These are phyloP conservation scores for Aspergillus olivimuriae DNA, from an alignment of 495 filamentous ascomycete species.

Conservation along the genomic window DNA sequence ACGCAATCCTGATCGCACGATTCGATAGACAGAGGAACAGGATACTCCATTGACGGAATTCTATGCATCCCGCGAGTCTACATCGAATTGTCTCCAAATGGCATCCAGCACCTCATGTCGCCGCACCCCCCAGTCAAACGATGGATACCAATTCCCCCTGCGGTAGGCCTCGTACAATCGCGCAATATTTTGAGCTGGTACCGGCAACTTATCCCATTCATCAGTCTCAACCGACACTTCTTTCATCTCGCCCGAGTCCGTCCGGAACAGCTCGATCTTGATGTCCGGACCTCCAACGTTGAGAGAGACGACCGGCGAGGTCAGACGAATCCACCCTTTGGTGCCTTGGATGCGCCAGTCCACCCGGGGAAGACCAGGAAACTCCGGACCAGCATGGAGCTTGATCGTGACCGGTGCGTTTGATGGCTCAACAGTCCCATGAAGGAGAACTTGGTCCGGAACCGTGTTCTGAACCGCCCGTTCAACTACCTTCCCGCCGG, in stretches of 20 bases:
- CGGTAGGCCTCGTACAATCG: conserved; percentile 5
- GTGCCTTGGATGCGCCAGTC: conserved; percentile 8
- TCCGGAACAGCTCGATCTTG: conserved; percentile 1
- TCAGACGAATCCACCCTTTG: conserved; percentile 2
- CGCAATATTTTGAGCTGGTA: conserved; percentile 5
- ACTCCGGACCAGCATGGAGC: conserved; percentile 2
- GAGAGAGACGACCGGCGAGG: conserved; percentile 1
- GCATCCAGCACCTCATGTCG: conserved; percentile 2
- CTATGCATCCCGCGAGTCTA: not conserved
- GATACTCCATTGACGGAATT: not conserved
- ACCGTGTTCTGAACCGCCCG: not conserved
- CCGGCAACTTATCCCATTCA: conserved; percentile 2
- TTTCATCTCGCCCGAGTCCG: not conserved
- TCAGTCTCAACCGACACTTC: not conserved
- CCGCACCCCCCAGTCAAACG: conserved; percentile 2
- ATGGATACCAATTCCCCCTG: conserved; percentile 4
- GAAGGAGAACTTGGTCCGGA: not conserved
- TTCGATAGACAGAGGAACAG: not conserved
- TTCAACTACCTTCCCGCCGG: not conserved
- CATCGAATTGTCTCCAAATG: conserved; percentile 5
- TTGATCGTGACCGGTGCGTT: not conserved
- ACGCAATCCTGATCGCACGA: not conserved
- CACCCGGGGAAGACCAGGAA: conserved; percentile 3
- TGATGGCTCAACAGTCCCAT: not conserved
- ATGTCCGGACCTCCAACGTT: conserved; percentile 3